Base-by-base conservation (phyloP, 2,329 filamentous ascomycete genomes). In the Corniculantispora saksenae region DNA sequence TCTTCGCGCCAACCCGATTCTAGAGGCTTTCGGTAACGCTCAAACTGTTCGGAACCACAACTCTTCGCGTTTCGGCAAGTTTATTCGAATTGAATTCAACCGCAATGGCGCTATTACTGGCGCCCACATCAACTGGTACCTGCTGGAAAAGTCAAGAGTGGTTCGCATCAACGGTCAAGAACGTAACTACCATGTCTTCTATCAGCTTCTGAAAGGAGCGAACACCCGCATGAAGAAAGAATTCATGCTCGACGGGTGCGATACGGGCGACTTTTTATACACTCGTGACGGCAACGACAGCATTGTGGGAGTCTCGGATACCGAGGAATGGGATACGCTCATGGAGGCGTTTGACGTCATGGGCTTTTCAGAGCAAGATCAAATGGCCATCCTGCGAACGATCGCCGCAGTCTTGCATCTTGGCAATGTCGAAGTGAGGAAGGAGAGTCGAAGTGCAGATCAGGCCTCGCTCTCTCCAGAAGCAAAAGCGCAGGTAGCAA, bases 1-100 rank as follows among this genome's bases (percentile, higher is more conserved):
- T 43, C 82, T 99, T 50, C 88, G 94, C 53, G 95, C 95, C 66
- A 99, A 99, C 75, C 95, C 95, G 0, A 99, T 99, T 57, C 86
- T 99, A 3, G 96, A 99, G 84, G 91, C 95, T 1, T 99, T 99
- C 72, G 96, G 96, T 67, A 99, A 99, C 74, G 95, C 95, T 1
- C 96, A 99, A 76, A 99, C 95, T 0, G 93, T 99, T 35, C 88
- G 95, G 62, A 99, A 99, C 77, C 95, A 99, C 80, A 99, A 99
- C 76, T 99, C 95, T 0, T 99, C 95, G 6, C 89, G 95, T 69
- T 99, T 99, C 73, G 95, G 95, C 74, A 99, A 99, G 77, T 99
- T 99, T 73, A 99, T 99, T 75, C 87, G 96, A 58, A 99, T 99
- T 73, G 93, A 97, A 75, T 97, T 99, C 78, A 93, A 89, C 40